Conservation (phyloP, 768 basidiomycete species). For the Inosperma sp. region DNA sequence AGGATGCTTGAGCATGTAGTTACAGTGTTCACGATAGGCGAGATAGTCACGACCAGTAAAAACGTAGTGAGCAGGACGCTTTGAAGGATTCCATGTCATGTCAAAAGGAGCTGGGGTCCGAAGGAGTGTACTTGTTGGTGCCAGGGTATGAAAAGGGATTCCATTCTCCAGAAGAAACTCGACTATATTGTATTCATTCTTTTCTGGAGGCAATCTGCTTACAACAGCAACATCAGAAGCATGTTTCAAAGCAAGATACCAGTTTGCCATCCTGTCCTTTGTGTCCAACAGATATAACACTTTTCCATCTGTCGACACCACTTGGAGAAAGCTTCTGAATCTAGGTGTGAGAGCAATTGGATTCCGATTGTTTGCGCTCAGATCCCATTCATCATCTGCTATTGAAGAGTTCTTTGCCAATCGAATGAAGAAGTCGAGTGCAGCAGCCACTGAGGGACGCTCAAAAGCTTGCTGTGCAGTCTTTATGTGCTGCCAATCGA, state of each 20-base stretch:
- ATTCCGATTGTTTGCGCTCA: not conserved
- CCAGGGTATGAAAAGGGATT: slow-evolving; percentile 10
- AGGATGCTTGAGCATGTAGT: slow-evolving; percentile 11
- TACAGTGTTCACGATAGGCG: slow-evolving; percentile 8
- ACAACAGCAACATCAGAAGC: slow-evolving; percentile 5
- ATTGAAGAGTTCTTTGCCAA: not conserved
- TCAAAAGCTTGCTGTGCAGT: not conserved
- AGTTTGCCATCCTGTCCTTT: not conserved
- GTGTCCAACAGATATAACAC: not conserved
- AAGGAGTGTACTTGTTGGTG: not conserved
- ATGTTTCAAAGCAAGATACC: slow-evolving; percentile 5
- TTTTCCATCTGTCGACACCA: not conserved
- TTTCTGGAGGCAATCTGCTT: slow-evolving; percentile 2
- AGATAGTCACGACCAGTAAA: slow-evolving; percentile 12
- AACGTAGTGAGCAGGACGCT: not conserved
- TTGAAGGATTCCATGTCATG: not conserved
- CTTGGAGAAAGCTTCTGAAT: not conserved
- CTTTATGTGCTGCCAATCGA: not conserved
- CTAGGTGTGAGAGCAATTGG: not conserved
- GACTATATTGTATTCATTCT: slow-evolving; percentile 4
- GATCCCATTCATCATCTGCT: slow-evolving; percentile 8
- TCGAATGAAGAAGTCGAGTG: slow-evolving; percentile 1
- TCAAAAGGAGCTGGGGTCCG: not conserved
- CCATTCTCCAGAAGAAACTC: slow-evolving; percentile 5
- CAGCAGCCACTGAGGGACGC: not conserved